A percentile compares a stretch with the other conserved stretches of the same genome.
Conservation (phyloP, 192 early-diverging fungal genomes). For the Dispira simplex region DNA sequence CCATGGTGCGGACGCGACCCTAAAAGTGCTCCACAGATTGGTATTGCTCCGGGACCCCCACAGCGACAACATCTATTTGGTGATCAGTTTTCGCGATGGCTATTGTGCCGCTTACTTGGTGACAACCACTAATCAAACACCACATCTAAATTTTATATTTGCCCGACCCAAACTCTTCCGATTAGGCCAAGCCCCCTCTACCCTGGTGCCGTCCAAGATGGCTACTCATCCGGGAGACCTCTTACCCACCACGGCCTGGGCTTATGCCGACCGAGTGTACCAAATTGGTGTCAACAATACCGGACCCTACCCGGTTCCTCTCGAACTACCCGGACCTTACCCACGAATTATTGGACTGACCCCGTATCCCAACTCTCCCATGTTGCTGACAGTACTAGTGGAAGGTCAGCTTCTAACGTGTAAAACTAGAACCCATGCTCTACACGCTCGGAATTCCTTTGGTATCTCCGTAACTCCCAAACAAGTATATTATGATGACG, state of each 20-base stretch:
- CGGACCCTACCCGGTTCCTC: neutral
- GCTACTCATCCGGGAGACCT: neutral
- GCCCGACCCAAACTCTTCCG: neutral
- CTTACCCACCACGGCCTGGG: neutral
- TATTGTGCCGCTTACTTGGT: neutral
- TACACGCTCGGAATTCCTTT: neutral
- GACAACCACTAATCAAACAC: too few relatives aligned
- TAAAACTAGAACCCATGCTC: neutral
- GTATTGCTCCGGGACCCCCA: neutral
- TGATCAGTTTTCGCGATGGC: neutral
- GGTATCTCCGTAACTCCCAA: neutral
- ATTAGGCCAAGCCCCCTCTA: neutral
- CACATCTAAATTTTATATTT: neutral
- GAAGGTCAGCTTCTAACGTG: neutral
- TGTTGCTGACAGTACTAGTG: neutral
- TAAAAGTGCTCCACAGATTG: neutral
- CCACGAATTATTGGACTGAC: neutral
- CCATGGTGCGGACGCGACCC: neutral
- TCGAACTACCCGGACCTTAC: neutral
- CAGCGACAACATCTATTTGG: neutral
- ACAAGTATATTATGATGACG: neutral
- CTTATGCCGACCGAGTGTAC: neutral
- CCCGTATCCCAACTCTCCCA: neutral
- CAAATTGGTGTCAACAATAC: neutral
- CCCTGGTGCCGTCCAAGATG: neutral